Conservation (phyloP, 495 filamentous ascomycete species). For the Terfezia boudieri region DNA sequence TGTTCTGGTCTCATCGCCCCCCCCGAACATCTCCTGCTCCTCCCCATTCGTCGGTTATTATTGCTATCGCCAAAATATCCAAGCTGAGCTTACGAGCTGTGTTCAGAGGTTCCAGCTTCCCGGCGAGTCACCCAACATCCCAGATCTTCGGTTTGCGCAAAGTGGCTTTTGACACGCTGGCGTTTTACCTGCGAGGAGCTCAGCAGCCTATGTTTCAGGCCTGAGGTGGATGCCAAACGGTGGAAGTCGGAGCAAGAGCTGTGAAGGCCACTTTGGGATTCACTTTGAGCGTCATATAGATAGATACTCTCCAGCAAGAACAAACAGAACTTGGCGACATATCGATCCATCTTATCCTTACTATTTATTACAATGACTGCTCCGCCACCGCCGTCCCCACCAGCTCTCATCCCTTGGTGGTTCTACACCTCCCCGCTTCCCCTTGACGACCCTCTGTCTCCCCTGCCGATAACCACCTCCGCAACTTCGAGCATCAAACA, state of each 20-base stretch:
- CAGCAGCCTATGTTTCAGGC: too few species aligned
- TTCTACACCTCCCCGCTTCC: conserved; percentile 58
- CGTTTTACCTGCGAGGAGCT: too few species aligned
- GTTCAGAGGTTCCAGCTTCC: too few species aligned
- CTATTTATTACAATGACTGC: background rate
- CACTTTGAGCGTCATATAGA: background rate
- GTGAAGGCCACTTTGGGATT: too few species aligned
- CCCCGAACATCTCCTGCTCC: background rate
- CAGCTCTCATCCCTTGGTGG: conserved; percentile 43
- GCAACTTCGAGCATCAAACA: conserved; percentile 27
- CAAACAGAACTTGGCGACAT: background rate
- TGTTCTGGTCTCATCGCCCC: too few species aligned
- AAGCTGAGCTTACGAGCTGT: background rate
- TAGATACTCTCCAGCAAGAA: background rate
- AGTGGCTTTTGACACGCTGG: too few species aligned
- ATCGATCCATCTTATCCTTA: background rate
- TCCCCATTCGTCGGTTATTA: background rate
- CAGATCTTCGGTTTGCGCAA: too few species aligned
- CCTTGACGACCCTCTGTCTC: conserved; percentile 63
- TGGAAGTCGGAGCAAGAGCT: too few species aligned
- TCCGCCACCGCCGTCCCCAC: conserved; percentile 14
- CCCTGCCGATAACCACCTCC: conserved; percentile 35
- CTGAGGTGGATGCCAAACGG: too few species aligned
- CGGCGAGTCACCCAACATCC: too few species aligned
- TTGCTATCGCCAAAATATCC: background rate